Conservation (phyloP, 768 basidiomycete species). For the Chalciporus sphaerocephalus region DNA sequence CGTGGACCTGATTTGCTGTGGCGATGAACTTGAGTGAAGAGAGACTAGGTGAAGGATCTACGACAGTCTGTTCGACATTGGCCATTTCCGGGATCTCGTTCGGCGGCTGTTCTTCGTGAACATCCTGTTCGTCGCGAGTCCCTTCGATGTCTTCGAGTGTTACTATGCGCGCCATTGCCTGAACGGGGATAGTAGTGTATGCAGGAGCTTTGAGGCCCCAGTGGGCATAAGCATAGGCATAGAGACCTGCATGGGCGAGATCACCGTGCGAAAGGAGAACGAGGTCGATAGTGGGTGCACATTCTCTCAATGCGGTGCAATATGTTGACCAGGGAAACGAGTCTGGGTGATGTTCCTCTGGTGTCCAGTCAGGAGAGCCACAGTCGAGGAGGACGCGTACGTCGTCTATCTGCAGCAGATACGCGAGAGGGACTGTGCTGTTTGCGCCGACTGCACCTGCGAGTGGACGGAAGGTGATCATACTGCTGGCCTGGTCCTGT, state of each 20-base stretch:
- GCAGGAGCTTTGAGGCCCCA: conserved; percentile 88
- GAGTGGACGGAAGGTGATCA: conserved; percentile 95
- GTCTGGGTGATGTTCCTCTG: conserved; percentile 40
- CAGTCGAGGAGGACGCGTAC: conserved; percentile 91
- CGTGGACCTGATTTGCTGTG: conserved; percentile 79
- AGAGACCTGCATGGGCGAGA: conserved; percentile 83
- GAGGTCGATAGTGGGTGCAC: conserved; percentile 78
- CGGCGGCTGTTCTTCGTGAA: conserved; percentile 33
- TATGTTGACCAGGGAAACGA: conserved; percentile 57
- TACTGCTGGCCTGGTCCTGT: no score
- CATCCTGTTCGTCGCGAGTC: conserved; percentile 69
- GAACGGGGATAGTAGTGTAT: conserved; percentile 92
- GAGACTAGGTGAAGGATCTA: conserved; percentile 23
- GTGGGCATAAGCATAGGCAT: conserved; percentile 83
- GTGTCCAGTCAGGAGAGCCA: conserved; percentile 84
- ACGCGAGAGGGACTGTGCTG: conserved; percentile 63
- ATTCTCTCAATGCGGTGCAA: conserved; percentile 59
- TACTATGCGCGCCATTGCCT: conserved; percentile 91
- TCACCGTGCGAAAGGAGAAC: conserved; percentile 95
- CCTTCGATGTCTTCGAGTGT: conserved; percentile 85
- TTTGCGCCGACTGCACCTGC: conserved; percentile 76
- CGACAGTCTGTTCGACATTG: conserved; percentile 21
- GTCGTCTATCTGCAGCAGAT: conserved; percentile 92
- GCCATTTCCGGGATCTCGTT: conserved; percentile 23
- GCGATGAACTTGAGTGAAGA: conserved; percentile 54